Evolutionary conservation across 2,329 filamentous ascomycete species (phyloP).

Genomic region (Alternaria hordeiaustralica): DNA sequence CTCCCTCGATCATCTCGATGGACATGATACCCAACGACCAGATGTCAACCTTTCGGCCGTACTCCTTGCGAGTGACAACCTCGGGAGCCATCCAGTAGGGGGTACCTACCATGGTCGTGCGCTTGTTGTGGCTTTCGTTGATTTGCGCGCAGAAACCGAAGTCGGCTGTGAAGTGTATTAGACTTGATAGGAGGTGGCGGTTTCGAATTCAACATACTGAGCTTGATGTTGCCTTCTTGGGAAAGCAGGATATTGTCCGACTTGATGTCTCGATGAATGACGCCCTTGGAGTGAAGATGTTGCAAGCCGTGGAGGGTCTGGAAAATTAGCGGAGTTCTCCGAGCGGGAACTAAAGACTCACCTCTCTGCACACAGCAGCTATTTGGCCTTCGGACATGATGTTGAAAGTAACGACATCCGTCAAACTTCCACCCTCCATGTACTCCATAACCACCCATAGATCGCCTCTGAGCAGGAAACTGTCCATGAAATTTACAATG

Average conservation of each 20-base stretch:
- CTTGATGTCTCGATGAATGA: constrained; percentile 99
- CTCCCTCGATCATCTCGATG: constrained; percentile 99
- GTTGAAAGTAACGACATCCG: constrained; percentile 98
- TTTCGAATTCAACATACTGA: constrained; percentile 68
- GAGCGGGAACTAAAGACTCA: constrained; percentile 42
- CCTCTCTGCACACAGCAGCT: constrained; percentile 89
- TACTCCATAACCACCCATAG: constrained; percentile 99
- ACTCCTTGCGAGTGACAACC: constrained; percentile 96
- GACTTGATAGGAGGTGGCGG: not conserved
- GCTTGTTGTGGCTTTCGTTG: constrained; percentile 95
- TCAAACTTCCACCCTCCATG: constrained; percentile 97
- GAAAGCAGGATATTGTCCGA: constrained; percentile 97
- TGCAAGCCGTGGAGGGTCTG: constrained; percentile 86
- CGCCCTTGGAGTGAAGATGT: constrained; percentile 94
- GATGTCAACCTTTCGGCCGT: constrained; percentile 97
- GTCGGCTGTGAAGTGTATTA: constrained; percentile 68
- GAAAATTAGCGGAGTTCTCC: constrained; percentile 13
- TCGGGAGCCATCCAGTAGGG: constrained; percentile 99
- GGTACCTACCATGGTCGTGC: constrained; percentile 98
- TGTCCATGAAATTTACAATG: constrained; percentile 99
- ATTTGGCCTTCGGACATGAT: constrained; percentile 99
- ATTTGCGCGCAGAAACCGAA: constrained; percentile 99
- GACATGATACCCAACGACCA: constrained; percentile 99
- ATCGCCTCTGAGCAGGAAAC: constrained; percentile 86
- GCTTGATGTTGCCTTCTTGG: constrained; percentile 93